Conservation (phyloP, 768 basidiomycete species). For the Boletus patriciae region DNA sequence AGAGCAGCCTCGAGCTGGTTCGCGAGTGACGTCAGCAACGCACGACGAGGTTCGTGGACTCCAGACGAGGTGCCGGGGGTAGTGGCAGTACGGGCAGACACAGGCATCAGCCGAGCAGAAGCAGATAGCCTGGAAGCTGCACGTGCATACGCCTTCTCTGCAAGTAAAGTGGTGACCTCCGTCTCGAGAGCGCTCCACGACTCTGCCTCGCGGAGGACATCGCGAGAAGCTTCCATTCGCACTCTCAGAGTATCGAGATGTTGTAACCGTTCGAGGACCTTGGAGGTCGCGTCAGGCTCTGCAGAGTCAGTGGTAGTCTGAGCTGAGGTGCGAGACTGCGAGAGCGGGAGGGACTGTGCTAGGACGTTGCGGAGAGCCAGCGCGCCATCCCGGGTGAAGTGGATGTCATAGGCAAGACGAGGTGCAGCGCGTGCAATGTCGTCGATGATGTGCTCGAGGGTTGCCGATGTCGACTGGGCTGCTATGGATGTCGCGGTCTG, state of each 20-base stretch:
- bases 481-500: slow-evolving; percentile 82
- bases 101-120: slow-evolving; percentile 84
- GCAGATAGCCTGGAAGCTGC: slow-evolving; percentile 92
- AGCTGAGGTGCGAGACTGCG: slow-evolving; percentile 7
- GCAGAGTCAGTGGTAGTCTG: background rate
- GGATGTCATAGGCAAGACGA: slow-evolving; percentile 90
- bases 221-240: slow-evolving; percentile 85
- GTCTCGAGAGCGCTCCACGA: slow-evolving; percentile 94
- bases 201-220: slow-evolving; percentile 92
- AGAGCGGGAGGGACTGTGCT: slow-evolving; percentile 46
- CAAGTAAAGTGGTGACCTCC: slow-evolving; percentile 84
- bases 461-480: slow-evolving; percentile 82
- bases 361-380: slow-evolving; percentile 70
- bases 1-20: slow-evolving; percentile 94
- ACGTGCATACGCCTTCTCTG: slow-evolving; percentile 76
- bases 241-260: slow-evolving; percentile 80
- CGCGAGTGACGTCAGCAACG: slow-evolving; percentile 87
- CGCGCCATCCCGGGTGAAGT: slow-evolving; percentile 95
- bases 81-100: slow-evolving; percentile 90
- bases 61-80: slow-evolving; percentile 10
- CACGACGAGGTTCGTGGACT: slow-evolving; percentile 74
- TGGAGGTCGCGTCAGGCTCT: slow-evolving; percentile 50
- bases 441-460: slow-evolving; percentile 86
- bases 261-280: slow-evolving; percentile 73
- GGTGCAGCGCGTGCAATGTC: slow-evolving; percentile 92